Evolutionary conservation across 208 protist species (phyloP).

Genomic region (Trypanosoma theileri): DNA sequence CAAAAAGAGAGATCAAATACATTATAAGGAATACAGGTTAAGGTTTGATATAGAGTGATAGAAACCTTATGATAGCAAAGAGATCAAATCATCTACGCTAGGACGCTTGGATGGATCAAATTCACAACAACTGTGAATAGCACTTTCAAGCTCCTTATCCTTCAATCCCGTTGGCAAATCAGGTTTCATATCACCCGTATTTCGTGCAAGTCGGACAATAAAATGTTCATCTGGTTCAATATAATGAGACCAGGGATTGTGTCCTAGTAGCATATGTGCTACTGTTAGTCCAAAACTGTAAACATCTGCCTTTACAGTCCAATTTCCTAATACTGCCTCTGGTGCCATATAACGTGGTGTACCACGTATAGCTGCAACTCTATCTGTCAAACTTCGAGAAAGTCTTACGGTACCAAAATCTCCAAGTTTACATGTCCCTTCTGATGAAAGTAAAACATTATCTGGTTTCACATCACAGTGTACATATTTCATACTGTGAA

Average conservation of each 20-base stretch:
- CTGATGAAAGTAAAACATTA: slow-evolving; percentile 60
- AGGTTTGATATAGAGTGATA: no score
- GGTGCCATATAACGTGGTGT: slow-evolving; percentile 38
- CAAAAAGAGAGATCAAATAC: no score
- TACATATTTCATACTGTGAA: slow-evolving; percentile 40
- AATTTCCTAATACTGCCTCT: slow-evolving; percentile 20
- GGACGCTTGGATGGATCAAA: slow-evolving; percentile 40
- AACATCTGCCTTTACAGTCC: slow-evolving; percentile 24
- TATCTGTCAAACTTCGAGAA: slow-evolving; percentile 1
- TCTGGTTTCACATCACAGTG: slow-evolving; percentile 82
- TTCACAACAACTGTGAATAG: slow-evolving; percentile 48
- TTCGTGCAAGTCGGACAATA: slow-evolving; percentile 39
- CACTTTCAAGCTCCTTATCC: slow-evolving; percentile 43
- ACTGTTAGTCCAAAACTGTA: slow-evolving; percentile 33
- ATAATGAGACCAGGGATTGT: slow-evolving; percentile 27
- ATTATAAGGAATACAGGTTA: no score
- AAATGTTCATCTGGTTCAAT: slow-evolving; percentile 50
- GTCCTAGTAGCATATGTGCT: slow-evolving; percentile 23
- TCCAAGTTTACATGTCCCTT: slow-evolving; percentile 36
- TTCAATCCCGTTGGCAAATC: slow-evolving; percentile 30
- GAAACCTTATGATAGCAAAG: slow-evolving; percentile 35
- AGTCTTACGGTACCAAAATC: slow-evolving; percentile 39
- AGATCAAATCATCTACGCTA: slow-evolving; percentile 47
- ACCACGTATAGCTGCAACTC: slow-evolving; percentile 8
- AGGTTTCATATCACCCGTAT: slow-evolving; percentile 40